Base-by-base conservation (phyloP, 495 filamentous ascomycete genomes). In the Letharia columbiana region DNA sequence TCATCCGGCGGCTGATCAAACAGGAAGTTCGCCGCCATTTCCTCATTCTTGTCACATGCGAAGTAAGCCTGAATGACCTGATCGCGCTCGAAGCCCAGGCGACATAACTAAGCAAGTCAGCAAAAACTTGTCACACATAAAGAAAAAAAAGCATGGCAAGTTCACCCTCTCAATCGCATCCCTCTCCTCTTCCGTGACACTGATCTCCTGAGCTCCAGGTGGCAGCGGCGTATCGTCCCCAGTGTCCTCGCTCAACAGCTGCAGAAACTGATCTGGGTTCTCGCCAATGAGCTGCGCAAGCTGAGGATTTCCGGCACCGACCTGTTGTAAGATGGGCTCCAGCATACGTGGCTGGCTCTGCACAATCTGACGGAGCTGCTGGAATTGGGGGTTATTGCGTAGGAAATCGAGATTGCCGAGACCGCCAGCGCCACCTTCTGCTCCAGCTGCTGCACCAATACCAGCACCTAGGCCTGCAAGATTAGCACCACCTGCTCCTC, bases 11-110 rank as follows among this genome's bases (percentile, higher is more conserved):
- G 92, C 75, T 97, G 91, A 69, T 98, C 94, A 73, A 98, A 98
- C 62, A 98, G 81, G 77, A 97, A 97, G 74, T 98, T 98, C 41
- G 94, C 94, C 5, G 94, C 92, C 45, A 98, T 80, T 75, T 98
- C 94, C 77, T 98, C 94, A 75, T 98, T 97, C 82, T 98, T 98
- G 77, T 98, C 94, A 75, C 94, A 98, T 10, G 94, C 94, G 75
- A 98, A 98, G 79, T 98, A 98, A 17, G 94, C 94, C 79, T 98
- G 94, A 73, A 98, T 96, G 54, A 93, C 95, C 69, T 89, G 83
- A 71, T 98, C 93, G 40, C 92, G 87, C 62, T 92, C 85, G 75
- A 98, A 98, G 15, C 94, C 94, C 40, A 98, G 86, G 64, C 87
- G 87, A 75, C 90, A 93, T 69, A 98, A 81, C 91, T 96, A 65